Evolutionary conservation across 2,329 filamentous ascomycete species (phyloP), one percentile per base, ranked within the genome.

Genomic region (Myrmaecium sp.): DNA sequence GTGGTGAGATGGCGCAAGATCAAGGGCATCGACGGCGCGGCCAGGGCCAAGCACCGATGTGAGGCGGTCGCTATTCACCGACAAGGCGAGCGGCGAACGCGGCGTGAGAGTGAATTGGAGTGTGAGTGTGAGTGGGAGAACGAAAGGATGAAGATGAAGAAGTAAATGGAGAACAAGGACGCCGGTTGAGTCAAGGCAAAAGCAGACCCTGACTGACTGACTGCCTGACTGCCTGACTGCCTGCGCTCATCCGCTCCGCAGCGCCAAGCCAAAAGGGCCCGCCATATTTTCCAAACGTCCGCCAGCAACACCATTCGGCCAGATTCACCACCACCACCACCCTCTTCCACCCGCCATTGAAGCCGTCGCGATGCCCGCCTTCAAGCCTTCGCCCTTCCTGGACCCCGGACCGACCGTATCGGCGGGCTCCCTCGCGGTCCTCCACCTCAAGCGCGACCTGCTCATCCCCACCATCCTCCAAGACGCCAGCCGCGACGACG

Each of bases 381-480:
- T 29, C 24, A 19, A 23, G 9, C 37, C 53, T 2, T 93, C 84
- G 6, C 76, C 83, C 0, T 95, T 98, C 40, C 64, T 95, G 20
- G 67, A 77, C 28, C 73, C 79, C 0, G 71, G 74, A 10, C 44
- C 60, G 3, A 53, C 57, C 12, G 73, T 84, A 4, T 57, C 63
- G 7, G 57, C 69, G 13, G 65, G 77, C 39, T 64, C 65, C 3
- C 67, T 95, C 23, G 79, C 83, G 14, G 76, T 95, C 34, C 64
- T 94, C 31, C 80, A 93, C 47, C 67, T 98, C 27, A 86, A 81
- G 33, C 76, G 84, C 54, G 84, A 95, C 52, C 75, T 76, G 34
- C 71, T 84, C 35, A 64, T 83, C 20, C 82, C 86, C 5, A 62
- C 83, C 14, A 72, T 79, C 33, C 45, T 65, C 37, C 41, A 49